These are phyloP conservation scores for Bruguiera hainesii DNA, from an alignment of 441 rosid genomes.

Conservation along the genomic window DNA sequence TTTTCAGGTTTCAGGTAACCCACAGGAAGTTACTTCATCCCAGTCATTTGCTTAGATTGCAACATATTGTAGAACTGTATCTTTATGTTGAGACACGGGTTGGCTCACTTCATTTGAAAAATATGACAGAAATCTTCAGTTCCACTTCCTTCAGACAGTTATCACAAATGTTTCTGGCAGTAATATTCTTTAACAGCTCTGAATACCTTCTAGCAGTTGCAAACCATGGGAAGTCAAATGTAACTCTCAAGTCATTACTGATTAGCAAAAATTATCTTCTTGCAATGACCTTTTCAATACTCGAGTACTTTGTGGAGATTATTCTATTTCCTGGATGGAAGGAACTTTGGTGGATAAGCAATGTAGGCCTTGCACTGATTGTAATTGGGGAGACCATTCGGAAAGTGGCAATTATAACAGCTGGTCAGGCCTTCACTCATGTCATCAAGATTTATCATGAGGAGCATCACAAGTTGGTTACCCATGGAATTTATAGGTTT, in stretches of 20 bases:
- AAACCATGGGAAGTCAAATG: constrained; percentile 59
- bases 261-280: constrained; percentile 55
- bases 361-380: constrained; percentile 56
- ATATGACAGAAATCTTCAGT: constrained; percentile 55
- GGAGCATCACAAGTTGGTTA: constrained; percentile 62
- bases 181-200: constrained; percentile 67
- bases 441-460: constrained; percentile 53
- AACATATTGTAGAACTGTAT: constrained; percentile 2
- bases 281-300: constrained; percentile 54
- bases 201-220: constrained; percentile 57
- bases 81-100: constrained; percentile 8
- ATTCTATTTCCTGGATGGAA: constrained; percentile 59
- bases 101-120: constrained; percentile 14
- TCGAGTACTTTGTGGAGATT: constrained; percentile 58
- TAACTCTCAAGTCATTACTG: constrained; percentile 56
- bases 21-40: constrained; percentile 8
- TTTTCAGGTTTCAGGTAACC: constrained; percentile 37
- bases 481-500: constrained; percentile 55
- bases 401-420: constrained; percentile 65
- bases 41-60: background rate
- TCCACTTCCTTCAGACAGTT: constrained; percentile 57
- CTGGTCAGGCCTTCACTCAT: constrained; percentile 70
- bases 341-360: constrained; percentile 63
- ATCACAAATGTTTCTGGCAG: constrained; percentile 46
- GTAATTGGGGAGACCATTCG: constrained; percentile 56